A percentile compares a stretch with the other conserved stretches of the same genome.
Evolutionary conservation across 2,329 filamentous ascomycete species (phyloP).

Genomic region (Aspergillus terreus): DNA sequence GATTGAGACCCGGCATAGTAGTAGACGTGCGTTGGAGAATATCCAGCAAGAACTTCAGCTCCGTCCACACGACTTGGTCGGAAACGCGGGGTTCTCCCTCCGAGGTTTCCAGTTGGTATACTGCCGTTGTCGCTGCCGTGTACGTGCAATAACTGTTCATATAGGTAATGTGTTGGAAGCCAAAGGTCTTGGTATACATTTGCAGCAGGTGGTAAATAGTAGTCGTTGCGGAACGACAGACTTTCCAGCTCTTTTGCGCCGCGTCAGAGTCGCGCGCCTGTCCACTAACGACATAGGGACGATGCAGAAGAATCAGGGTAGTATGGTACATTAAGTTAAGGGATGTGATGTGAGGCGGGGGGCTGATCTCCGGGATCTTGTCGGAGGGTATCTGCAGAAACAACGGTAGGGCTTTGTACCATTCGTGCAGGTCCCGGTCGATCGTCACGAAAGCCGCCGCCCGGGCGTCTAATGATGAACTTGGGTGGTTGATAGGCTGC

Average conservation of each 20-base stretch:
- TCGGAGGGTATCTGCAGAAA: conserved; percentile 39
- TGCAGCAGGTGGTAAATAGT: neutral
- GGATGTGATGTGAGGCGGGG: conserved; percentile 20
- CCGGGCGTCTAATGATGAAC: too few species aligned
- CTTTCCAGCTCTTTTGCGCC: neutral
- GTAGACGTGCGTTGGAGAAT: neutral
- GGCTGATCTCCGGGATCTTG: conserved; percentile 14
- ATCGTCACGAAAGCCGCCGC: too few species aligned
- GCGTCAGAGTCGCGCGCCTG: neutral
- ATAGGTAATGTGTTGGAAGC: neutral
- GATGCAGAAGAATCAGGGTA: conserved; percentile 50
- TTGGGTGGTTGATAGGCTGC: neutral
- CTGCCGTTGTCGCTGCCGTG: neutral
- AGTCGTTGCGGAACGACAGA: neutral
- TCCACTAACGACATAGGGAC: conserved; percentile 26
- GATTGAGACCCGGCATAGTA: neutral
- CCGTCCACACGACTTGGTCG: neutral
- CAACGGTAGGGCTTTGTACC: conserved; percentile 34
- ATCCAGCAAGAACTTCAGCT: neutral
- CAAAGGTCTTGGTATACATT: neutral
- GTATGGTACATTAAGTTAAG: conserved; percentile 48
- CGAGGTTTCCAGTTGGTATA: neutral
- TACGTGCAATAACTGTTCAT: neutral
- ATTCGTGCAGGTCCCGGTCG: neutral
- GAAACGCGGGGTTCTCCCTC: neutral